Evolutionary conservation across 768 basidiomycete genomes (phyloP).

Genomic region (Macrolepiota albuminosa): DNA sequence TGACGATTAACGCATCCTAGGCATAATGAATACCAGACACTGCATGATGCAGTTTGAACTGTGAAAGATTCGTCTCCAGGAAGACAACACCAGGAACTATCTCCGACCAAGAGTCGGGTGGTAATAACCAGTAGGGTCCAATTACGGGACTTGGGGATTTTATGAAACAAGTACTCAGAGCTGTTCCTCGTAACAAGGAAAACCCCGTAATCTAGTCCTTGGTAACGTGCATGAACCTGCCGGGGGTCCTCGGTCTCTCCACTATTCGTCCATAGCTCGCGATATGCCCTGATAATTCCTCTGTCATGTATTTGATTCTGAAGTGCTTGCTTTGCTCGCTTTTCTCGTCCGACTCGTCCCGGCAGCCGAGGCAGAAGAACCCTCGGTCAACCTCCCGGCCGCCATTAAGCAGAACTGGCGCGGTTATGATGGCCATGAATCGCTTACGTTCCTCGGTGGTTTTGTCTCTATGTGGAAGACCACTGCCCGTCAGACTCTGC

Average conservation of each 20-base stretch:
- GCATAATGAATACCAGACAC: no score
- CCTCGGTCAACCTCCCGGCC: not conserved
- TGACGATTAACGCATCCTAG: no score
- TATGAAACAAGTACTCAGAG: not conserved
- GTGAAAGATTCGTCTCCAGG: no score
- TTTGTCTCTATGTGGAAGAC: not conserved
- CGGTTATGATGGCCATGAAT: not conserved
- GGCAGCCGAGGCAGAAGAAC: not conserved
- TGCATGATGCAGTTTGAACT: no score
- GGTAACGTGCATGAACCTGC: not conserved
- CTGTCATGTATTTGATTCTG: not conserved
- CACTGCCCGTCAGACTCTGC: not conserved
- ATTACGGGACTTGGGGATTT: not conserved
- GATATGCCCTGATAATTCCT: not conserved
- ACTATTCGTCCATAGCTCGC: not conserved
- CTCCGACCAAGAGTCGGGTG: no score
- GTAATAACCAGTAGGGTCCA: not conserved
- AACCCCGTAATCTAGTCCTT: not conserved
- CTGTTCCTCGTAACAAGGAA: not conserved
- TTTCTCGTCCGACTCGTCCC: not conserved
- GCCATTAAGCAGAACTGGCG: not conserved
- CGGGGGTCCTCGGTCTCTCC: not conserved
- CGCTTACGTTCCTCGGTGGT: not conserved
- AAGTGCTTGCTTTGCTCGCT: not conserved
- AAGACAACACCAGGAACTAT: no score